These are phyloP conservation scores for Penicillium occitanis DNA, from an alignment of 2,329 filamentous ascomycete genomes.

Conservation along the genomic window DNA sequence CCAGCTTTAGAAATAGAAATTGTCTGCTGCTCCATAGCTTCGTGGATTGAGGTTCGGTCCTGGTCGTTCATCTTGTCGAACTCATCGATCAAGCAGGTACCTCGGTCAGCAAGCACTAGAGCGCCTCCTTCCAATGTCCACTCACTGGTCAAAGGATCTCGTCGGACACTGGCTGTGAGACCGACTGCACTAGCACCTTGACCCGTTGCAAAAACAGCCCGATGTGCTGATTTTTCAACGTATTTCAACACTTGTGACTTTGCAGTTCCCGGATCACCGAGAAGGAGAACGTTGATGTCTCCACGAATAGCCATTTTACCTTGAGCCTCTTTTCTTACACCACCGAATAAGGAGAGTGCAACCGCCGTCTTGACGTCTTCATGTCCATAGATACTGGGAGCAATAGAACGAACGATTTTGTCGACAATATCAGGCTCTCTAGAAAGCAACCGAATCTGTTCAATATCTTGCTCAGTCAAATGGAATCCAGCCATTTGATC, in stretches of 20 bases:
- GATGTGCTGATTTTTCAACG: conserved; percentile 93
- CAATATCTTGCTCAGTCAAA: conserved; percentile 91
- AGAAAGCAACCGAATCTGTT: conserved; percentile 80
- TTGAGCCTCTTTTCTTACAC: conserved; percentile 86
- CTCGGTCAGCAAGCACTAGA: conserved; percentile 88
- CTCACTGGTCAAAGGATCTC: conserved; percentile 91
- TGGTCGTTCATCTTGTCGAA: conserved; percentile 99
- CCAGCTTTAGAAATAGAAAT: conserved; percentile 99
- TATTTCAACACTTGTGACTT: conserved; percentile 98
- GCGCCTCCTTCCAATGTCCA: conserved; percentile 98
- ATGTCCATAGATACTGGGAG: conserved; percentile 96
- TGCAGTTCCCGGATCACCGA: conserved; percentile 95
- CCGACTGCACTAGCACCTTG: conserved; percentile 96
- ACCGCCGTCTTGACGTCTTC: conserved; percentile 96
- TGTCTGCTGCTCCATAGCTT: conserved; percentile 99
- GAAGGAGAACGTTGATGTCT: conserved; percentile 94
- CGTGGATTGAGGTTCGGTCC: conserved; percentile 95
- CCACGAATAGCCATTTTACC: conserved; percentile 89
- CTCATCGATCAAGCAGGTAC: conserved; percentile 95
- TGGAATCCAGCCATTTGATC: conserved; percentile 97
- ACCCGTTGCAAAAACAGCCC: conserved; percentile 95
- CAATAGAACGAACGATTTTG: conserved; percentile 88
- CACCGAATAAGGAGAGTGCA: conserved; percentile 89
- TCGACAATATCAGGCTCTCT: conserved; percentile 90
- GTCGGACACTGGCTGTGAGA: conserved; percentile 93